Conservation (phyloP, 2,329 filamentous ascomycete genomes). For the Hymenoscyphus linearis region DNA sequence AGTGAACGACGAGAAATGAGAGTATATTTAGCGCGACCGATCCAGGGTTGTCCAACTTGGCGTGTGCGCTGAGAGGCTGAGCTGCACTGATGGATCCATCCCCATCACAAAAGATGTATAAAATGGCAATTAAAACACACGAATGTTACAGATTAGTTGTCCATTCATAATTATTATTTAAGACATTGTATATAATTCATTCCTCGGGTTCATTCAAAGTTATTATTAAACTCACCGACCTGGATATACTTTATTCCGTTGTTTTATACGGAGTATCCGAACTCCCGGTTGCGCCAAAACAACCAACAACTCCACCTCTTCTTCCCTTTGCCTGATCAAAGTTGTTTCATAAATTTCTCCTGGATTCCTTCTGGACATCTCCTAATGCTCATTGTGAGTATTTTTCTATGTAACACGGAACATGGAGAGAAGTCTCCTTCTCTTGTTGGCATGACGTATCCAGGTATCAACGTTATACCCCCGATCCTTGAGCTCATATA, state of each 20-base stretch:
- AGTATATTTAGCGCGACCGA: slow-evolving; percentile 5
- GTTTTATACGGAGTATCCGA: not conserved
- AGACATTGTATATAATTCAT: not conserved
- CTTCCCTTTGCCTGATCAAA: too few species aligned
- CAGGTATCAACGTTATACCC: not conserved
- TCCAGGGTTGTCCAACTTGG: not conserved
- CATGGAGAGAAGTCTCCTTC: not conserved
- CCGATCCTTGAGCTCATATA: not conserved
- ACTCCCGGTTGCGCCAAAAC: not conserved
- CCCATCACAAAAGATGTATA: not conserved
- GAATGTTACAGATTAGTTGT: not conserved
- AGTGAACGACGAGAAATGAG: slow-evolving; percentile 10
- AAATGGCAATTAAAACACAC: not conserved
- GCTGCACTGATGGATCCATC: not conserved
- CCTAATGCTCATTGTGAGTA: too few species aligned
- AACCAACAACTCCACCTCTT: too few species aligned
- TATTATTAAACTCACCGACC: not conserved
- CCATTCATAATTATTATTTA: not conserved
- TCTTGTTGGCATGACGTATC: not conserved
- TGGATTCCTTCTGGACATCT: too few species aligned
- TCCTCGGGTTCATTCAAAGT: not conserved
- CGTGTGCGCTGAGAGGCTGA: not conserved
- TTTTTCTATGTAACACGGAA: too few species aligned
- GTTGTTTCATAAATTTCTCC: not conserved
- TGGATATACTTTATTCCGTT: not conserved